Evolutionary conservation across 345 rosid species (phyloP), one percentile per base, ranked within the genome.

Genomic region (Raphanus raphanistrum): DNA sequence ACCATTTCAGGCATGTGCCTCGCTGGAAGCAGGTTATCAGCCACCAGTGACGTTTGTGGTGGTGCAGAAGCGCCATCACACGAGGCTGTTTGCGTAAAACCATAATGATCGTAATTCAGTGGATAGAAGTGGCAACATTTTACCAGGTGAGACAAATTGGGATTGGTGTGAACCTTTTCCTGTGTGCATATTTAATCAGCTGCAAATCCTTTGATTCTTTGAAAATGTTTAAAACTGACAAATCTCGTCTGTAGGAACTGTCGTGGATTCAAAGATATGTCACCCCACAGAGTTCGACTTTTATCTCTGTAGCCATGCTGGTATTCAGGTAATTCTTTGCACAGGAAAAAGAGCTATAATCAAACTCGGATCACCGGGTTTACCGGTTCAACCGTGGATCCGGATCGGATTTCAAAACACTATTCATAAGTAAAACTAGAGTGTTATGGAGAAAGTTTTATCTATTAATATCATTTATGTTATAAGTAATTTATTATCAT

Each of bases 231-330:
- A 15, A 35, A 21, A 26, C 33, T 8, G 66, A 21, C 38, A 48
- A 69, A 43, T 73, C 32, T 21, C n/a, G 16, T 45, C 27, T 70
- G 8, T 81, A 94, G 98, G 98, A 12, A 95, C 99, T 8, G 99
- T 95, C 0, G 97, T 95, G 57, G 99, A 95, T 79, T 95, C 99
- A 1, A 95, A 95, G 82, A 95, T 95, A 26, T 92, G 99, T 76
- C 99, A 91, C 73, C 99, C 99, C 4, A 95, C 98, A 0, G 99
- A 95, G 52, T 95, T 95, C n/a, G 99, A 95, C 77, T 93, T 95
- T 54, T 95, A 95, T 59, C 90, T 93, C 3, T 95, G 99, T 80
- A 93, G 98, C 62, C 99, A 95, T 82, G 98, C 99, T 52, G 99
- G 99, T 16, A 95, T 95, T 81, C 94, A 91, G 95, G 98, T 92